Evolutionary conservation across 768 basidiomycete genomes (phyloP), one percentile per base, ranked within the genome.

Genomic region (Mrakia blollopis): DNA sequence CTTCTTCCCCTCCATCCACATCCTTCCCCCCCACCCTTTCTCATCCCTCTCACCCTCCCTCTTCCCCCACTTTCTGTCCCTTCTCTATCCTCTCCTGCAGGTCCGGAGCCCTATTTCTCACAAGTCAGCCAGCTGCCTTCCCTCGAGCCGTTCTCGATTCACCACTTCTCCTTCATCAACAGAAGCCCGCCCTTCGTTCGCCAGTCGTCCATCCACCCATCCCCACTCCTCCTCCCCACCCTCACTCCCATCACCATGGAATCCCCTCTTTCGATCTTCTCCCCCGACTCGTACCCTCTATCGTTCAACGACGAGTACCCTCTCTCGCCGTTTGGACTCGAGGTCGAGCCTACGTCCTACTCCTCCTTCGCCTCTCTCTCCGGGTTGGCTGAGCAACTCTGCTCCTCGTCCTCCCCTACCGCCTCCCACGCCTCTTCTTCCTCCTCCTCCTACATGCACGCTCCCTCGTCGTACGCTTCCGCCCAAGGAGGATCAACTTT

Each of bases 361-460:
- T 57, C 57, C 57, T 57, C 57, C 25, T 57, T 57, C 57, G 57
- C 57, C 57, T 57, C 57, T n/a, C 14, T 57, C 57, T 57, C 57
- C 11, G 57, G 57, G n/a, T 14, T 57, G 57, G 57, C 57, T 28
- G 57, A 57, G 57, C 57, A 57, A 13, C 57, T 57, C 25, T 57
- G 57, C 57, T 57, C 57, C 57, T 57, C 57, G 25, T 57, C 57
- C 11, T 57, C 57, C 1, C 57, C 57, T 28, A 57, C 57, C 57
- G n/a, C 57, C 23, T 57, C 57, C 57, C 47, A 50, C 9, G 0
- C 57, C 0, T 57, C 57, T 1, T 57, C 57, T n/a, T 57, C 57
- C 0, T 57, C 57, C 6, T 57, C 57, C 57, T 57, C 57, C 57
- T 57, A 57, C 25, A 1, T n/a, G 6, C 28, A 25, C 28, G n/a